Base-by-base conservation (phyloP, 2,329 filamentous ascomycete species). In the Seiridium unicorne region DNA sequence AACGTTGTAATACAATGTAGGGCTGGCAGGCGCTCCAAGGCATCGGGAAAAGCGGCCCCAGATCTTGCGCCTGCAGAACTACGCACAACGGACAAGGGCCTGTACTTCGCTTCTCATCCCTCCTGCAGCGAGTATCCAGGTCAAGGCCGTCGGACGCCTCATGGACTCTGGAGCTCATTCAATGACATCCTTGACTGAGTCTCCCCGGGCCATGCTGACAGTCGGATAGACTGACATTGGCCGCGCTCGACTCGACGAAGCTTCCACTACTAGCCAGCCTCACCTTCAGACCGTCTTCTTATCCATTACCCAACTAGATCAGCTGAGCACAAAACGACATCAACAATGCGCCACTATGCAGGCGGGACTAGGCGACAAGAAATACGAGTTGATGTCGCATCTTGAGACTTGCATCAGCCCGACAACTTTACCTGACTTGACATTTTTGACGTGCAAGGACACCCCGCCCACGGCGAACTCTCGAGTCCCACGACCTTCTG, bases 341-440 rank as follows among this genome's bases (percentile, higher is more conserved):
- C 4, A 36, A 53, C 35, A 36, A 49, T 56, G 51, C 58, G 44
- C 44, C 51, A 42, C 31, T 32, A 56, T 60, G 58, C 51, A 60
- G 13, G 58, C 9, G n/a, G 35, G 10, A 5, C 44, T 26, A 56
- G 46, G 58, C 51, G 44, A 56, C 35, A 46, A 35, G 42, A 51
- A 54, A 60, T 49, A 60, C 46, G 58, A 56, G 44, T 13, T 48
- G 44, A 18, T 44, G 47, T 53, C 49, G 40, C 46, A 36, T 32
- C 34, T n/a, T 53, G 34, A 53, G 49, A 53, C 49, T 53, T 35
- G 49, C 49, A 53, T 53, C 46, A 8, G 46, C 46, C 46, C n/a
- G 31, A 49, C 46, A 49, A n/a, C 42, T 44, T 44, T 26, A 26
- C 18, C 18, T 26, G 18, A 26, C 18, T 26, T 26, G 18, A 26